phyloP scores from a whole-genome alignment of 1,284 basidiomycete species.

The Melampsora medusae region DNA sequence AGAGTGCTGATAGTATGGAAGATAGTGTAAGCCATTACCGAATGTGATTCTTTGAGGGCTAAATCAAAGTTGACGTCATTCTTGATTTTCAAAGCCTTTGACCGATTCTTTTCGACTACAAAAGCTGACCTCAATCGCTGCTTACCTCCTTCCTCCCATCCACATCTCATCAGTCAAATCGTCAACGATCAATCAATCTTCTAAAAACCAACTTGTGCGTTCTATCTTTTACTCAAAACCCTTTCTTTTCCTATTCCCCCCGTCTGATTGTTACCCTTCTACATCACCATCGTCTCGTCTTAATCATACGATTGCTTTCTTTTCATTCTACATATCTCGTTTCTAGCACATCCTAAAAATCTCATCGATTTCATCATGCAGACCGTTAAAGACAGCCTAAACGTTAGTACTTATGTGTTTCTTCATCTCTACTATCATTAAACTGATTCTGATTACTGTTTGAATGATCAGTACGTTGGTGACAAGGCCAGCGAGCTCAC shows the following conservation, averaged over 20 bases:
- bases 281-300: neutral
- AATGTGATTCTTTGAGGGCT: no score
- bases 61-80: no score
- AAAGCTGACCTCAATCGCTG: slow-evolving; percentile 7
- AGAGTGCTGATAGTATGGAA: no score
- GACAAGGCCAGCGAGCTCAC: slow-evolving; percentile 46
- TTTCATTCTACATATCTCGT: neutral
- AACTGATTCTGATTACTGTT: neutral
- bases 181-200: neutral
- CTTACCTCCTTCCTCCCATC: neutral
- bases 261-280: neutral
- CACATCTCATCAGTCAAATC: slow-evolving; percentile 14
- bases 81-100: no score
- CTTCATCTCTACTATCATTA: neutral
- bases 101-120: slow-evolving; percentile 14
- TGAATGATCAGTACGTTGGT: slow-evolving; percentile 45
- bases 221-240: neutral
- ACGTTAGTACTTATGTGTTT: slow-evolving; percentile 9
- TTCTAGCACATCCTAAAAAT: neutral
- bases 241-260: neutral
- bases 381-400: slow-evolving; percentile 28
- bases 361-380: slow-evolving; percentile 25
- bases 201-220: neutral
- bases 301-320: neutral
- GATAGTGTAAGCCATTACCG: no score